Percentiles rank a stretch among this genome's conserved stretches.
phyloP scores from a whole-genome alignment of 2,329 filamentous ascomycete species.

The Apiospora marii region DNA sequence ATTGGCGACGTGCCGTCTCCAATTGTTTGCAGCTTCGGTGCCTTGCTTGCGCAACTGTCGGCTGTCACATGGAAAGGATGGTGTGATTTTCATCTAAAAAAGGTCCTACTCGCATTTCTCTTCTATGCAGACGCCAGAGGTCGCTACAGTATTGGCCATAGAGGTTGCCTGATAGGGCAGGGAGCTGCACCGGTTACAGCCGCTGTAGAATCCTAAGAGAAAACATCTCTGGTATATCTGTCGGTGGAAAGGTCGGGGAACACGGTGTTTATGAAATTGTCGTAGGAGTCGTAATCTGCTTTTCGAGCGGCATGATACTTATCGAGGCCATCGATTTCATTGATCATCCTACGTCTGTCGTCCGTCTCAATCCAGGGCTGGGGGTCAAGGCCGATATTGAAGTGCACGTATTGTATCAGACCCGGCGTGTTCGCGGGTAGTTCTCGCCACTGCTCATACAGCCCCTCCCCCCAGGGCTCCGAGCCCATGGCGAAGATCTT shows the following conservation, averaged over 20 bases:
- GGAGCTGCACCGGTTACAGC: no score
- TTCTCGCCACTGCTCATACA: constrained; percentile 22
- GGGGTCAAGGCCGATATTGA: constrained; percentile 21
- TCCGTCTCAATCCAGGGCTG: constrained; percentile 19
- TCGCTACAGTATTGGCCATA: background rate
- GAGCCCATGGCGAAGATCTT: background rate
- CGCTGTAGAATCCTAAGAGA: background rate
- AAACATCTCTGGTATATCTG: no score
- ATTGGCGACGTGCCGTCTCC: background rate
- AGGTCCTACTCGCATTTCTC: background rate
- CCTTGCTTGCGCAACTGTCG: background rate
- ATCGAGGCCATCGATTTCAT: background rate
- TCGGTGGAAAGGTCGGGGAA: no score
- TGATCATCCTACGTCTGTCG: background rate
- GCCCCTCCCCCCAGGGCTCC: background rate
- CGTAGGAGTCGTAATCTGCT: background rate
- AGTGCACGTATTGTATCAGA: constrained; percentile 24
- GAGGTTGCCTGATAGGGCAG: background rate
- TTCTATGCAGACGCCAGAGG: background rate
- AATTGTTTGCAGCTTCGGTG: background rate
- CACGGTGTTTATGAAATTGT: background rate
- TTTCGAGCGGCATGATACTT: background rate
- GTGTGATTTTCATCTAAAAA: background rate
- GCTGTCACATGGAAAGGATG: background rate
- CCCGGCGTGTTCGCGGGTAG: background rate